phyloP scores from a whole-genome alignment of 495 filamentous ascomycete species.

The Hypoxylon rickii region DNA sequence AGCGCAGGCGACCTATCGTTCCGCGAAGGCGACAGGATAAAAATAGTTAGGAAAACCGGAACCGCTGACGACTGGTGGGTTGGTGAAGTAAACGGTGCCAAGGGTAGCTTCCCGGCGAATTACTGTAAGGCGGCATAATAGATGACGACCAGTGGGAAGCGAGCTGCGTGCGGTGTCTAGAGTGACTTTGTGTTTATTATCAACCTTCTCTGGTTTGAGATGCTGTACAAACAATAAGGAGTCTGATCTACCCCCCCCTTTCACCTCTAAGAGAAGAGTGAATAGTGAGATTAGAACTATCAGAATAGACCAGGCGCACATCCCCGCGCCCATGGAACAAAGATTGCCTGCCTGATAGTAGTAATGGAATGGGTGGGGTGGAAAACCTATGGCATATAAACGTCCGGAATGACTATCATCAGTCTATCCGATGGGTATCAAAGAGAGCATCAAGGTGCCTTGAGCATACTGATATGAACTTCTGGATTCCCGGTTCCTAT shows the following conservation, averaged over 20 bases:
- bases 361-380: too few relatives aligned
- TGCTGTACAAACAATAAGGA: background rate
- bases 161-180: background rate
- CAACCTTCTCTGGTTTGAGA: background rate
- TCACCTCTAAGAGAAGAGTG: background rate
- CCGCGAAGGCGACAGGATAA: slow-evolving; percentile 81
- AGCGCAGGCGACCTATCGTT: slow-evolving; percentile 78
- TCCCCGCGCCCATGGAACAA: too few relatives aligned
- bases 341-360: too few relatives aligned
- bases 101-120: slow-evolving; percentile 89
- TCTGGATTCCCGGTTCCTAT: too few relatives aligned
- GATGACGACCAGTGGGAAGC: background rate
- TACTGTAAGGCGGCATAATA: slow-evolving; percentile 61
- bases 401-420: too few relatives aligned
- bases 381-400: too few relatives aligned
- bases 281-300: background rate
- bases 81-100: slow-evolving; percentile 75
- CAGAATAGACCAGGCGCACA: background rate
- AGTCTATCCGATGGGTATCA: too few relatives aligned
- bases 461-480: too few relatives aligned
- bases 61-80: slow-evolving; percentile 97
- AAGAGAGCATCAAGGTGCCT: too few relatives aligned
- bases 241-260: too few relatives aligned
- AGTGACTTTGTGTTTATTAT: background rate
- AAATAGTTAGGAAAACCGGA: slow-evolving; percentile 79